phyloP scores from a whole-genome alignment of 805 yeast species.

The Ogataea neopini region DNA sequence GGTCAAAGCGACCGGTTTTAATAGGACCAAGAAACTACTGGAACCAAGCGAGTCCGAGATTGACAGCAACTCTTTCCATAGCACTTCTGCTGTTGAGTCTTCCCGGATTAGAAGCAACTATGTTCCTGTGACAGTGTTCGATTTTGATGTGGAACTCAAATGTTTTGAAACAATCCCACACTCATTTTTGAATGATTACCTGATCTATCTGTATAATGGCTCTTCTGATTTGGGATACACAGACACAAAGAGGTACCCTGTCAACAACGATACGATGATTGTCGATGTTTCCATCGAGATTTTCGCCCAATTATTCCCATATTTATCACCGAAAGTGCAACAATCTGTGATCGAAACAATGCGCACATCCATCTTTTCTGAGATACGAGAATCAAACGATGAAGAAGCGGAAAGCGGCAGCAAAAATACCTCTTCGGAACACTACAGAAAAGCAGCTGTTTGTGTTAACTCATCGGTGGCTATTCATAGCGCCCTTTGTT shows the following conservation, averaged over 20 bases:
- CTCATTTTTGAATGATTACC: constrained; percentile 44
- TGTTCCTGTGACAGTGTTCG: constrained; percentile 34
- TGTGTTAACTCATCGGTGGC: constrained; percentile 65
- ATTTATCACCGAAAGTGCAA: constrained; percentile 75
- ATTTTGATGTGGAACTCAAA: constrained; percentile 36
- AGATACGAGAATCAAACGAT: constrained; percentile 30
- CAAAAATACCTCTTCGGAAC: constrained; percentile 1
- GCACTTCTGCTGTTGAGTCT: constrained; percentile 35
- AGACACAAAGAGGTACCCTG: constrained; percentile 38
- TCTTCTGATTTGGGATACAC: constrained; percentile 36
- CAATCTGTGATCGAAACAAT: constrained; percentile 84
- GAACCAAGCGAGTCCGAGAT: constrained; percentile 26
- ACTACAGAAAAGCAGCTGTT: constrained; percentile 45
- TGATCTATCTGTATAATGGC: constrained; percentile 33
- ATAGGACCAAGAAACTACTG: constrained; percentile 1
- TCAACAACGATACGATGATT: constrained; percentile 49
- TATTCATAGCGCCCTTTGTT: constrained; percentile 50
- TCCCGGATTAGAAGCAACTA: constrained; percentile 31
- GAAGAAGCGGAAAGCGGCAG: constrained; percentile 13
- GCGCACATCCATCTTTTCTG: constrained; percentile 52
- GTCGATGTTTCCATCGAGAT: constrained; percentile 81
- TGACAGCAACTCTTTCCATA: constrained; percentile 26
- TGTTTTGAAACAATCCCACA: constrained; percentile 39
- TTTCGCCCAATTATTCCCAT: constrained; percentile 69
- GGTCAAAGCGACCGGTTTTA: constrained; percentile 26